phyloP scores from a whole-genome alignment of 164 flowering plant species.

The Vitis rotundifolia region DNA sequence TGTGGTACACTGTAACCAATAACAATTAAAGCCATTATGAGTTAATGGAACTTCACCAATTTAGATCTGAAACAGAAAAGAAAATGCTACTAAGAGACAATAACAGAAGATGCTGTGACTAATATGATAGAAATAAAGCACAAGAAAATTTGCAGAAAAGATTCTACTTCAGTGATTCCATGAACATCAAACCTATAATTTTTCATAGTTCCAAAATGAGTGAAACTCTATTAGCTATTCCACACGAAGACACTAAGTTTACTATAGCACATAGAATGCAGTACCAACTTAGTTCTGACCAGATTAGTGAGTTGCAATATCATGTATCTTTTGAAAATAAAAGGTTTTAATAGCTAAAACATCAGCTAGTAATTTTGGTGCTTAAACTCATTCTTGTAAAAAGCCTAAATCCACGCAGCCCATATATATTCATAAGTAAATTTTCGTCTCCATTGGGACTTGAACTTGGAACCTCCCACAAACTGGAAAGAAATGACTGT shows the following conservation, averaged over 20 bases:
- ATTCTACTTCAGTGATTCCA: neutral
- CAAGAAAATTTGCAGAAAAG: neutral
- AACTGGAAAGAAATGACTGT: too few species aligned
- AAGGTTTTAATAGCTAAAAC: too few species aligned
- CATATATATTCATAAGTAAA: too few species aligned
- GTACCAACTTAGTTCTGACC: neutral
- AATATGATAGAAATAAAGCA: neutral
- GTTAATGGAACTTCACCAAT: neutral
- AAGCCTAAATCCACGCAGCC: too few species aligned
- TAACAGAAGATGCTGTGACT: neutral
- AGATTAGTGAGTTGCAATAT: too few species aligned
- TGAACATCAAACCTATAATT: neutral
- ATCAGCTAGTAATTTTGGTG: too few species aligned
- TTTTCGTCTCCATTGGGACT: too few species aligned
- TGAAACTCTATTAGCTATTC: neutral
- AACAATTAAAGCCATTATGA: constrained; percentile 3
- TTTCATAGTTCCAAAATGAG: too few species aligned
- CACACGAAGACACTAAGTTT: neutral
- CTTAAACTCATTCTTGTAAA: too few species aligned
- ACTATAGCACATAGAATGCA: neutral
- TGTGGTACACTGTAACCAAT: constrained; percentile 45
- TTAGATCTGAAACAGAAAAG: neutral
- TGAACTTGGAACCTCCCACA: too few species aligned
- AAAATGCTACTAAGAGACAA: neutral
- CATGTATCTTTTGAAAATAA: too few species aligned